Evolutionary conservation across 2,329 filamentous ascomycete genomes (phyloP).

Genomic region (Clonostachys rhizophaga): DNA sequence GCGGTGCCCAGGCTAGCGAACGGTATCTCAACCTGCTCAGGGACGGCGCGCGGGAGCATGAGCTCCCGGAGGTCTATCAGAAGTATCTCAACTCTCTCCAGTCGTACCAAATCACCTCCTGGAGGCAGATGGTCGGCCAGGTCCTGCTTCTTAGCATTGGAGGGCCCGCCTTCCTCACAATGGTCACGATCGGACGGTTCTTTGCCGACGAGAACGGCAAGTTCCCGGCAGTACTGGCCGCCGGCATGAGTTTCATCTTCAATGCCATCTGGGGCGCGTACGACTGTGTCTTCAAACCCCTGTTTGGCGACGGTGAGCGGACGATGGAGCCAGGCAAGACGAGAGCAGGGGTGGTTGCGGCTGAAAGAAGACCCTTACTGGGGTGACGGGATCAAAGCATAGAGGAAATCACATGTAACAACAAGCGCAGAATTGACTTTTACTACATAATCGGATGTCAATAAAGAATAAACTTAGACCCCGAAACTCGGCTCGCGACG

Average conservation of each 20-base stretch:
- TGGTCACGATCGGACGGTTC: slow-evolving; percentile 37
- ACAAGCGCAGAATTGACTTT: too few relatives aligned
- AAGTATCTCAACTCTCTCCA: slow-evolving; percentile 65
- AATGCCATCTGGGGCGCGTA: slow-evolving; percentile 39
- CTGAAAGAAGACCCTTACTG: neutral
- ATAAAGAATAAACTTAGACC: too few relatives aligned
- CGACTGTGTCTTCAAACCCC: slow-evolving; percentile 40
- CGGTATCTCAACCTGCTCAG: slow-evolving; percentile 80
- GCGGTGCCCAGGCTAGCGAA: slow-evolving; percentile 67
- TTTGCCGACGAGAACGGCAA: slow-evolving; percentile 63
- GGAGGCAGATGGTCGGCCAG: slow-evolving; percentile 61
- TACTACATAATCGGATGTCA: too few relatives aligned
- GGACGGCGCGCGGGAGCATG: slow-evolving; percentile 74
- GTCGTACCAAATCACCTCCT: slow-evolving; percentile 65
- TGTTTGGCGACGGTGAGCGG: slow-evolving; percentile 86
- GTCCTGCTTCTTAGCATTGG: slow-evolving; percentile 57
- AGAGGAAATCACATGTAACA: too few relatives aligned
- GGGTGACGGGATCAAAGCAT: too few relatives aligned
- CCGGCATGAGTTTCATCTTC: slow-evolving; percentile 46
- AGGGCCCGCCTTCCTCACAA: slow-evolving; percentile 47
- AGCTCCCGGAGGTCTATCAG: slow-evolving; percentile 75
- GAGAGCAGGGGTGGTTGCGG: neutral
- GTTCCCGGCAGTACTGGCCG: slow-evolving; percentile 62
- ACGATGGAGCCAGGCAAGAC: slow-evolving; percentile 28
- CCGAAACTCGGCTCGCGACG: too few relatives aligned